Conservation (phyloP, 2,329 filamentous ascomycete species). For the Colletotrichum orbiculare region DNA sequence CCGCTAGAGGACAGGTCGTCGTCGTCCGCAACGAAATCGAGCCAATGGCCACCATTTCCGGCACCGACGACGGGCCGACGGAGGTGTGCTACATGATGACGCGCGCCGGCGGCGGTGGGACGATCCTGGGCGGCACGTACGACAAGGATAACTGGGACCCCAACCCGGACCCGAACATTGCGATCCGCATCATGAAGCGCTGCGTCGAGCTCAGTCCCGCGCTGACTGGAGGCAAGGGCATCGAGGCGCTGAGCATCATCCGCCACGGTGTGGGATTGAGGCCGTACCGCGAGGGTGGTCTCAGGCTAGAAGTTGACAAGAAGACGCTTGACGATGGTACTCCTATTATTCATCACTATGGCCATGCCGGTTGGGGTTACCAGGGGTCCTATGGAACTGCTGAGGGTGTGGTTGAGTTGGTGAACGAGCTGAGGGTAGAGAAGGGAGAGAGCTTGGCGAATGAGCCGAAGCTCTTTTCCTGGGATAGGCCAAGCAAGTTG, state of each 20-base stretch:
- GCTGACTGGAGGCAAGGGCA: conserved; percentile 72
- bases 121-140: conserved; percentile 87
- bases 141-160: conserved; percentile 84
- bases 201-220: conserved; percentile 72
- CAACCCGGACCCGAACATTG: conserved; percentile 81
- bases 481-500: conserved; percentile 33
- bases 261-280: conserved; percentile 86
- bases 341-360: conserved; percentile 84
- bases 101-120: conserved; percentile 82
- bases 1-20: conserved; percentile 78
- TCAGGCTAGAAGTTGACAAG: conserved; percentile 79
- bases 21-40: conserved; percentile 82
- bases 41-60: conserved; percentile 76
- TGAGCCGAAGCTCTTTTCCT: conserved; percentile 46
- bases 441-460: conserved; percentile 43
- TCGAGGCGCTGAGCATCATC: conserved; percentile 79
- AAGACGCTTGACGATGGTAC: conserved; percentile 65
- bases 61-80: conserved; percentile 77
- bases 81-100: conserved; percentile 87
- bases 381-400: conserved; percentile 78
- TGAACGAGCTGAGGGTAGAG: conserved; percentile 65
- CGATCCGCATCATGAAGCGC: conserved; percentile 86
- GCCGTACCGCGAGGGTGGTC: conserved; percentile 78
- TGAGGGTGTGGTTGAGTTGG: conserved; percentile 72
- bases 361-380: conserved; percentile 83